Conservation (phyloP, 352 stramenopile species). For the Saprolegnia parasitica region DNA sequence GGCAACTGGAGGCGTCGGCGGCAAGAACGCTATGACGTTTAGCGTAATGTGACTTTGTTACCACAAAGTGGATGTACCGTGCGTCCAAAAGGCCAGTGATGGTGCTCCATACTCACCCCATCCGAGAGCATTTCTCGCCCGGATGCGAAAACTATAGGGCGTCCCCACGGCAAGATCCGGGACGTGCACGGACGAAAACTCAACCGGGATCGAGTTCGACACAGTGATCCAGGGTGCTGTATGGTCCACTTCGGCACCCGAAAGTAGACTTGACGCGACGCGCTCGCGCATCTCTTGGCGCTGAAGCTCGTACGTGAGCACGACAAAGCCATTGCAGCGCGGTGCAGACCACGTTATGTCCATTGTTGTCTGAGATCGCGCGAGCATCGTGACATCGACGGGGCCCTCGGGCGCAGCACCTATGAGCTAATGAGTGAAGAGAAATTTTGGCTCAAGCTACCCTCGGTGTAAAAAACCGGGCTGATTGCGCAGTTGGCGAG, state of each 20-base stretch:
- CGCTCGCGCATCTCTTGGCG: constrained; percentile 21
- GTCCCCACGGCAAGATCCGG: constrained; percentile 13
- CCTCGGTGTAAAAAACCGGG: constrained; percentile 23
- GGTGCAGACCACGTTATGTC: constrained; percentile 42
- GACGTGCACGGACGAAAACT: constrained; percentile 9
- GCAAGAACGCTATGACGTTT: constrained; percentile 31
- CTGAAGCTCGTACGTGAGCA: constrained; percentile 33
- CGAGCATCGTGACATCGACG: constrained; percentile 34
- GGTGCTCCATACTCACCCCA: constrained; percentile 22
- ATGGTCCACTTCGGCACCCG: constrained; percentile 16
- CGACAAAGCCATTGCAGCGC: constrained; percentile 47
- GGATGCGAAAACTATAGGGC: constrained; percentile 33
- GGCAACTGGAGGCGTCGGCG: constrained; percentile 31
- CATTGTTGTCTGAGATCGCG: constrained; percentile 38
- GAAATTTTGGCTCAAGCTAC: neutral
- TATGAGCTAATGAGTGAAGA: constrained; percentile 32
- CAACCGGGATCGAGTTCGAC: constrained; percentile 31
- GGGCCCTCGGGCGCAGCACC: constrained; percentile 43
- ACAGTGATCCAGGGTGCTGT: constrained; percentile 7
- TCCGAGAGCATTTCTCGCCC: constrained; percentile 31
- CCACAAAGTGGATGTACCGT: constrained; percentile 27
- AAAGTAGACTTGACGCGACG: neutral
- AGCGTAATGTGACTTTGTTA: neutral
- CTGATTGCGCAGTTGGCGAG: constrained; percentile 31
- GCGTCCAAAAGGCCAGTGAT: constrained; percentile 32